Conservation (phyloP, 2,329 filamentous ascomycete species). For the Pezicula neosporulosa region DNA sequence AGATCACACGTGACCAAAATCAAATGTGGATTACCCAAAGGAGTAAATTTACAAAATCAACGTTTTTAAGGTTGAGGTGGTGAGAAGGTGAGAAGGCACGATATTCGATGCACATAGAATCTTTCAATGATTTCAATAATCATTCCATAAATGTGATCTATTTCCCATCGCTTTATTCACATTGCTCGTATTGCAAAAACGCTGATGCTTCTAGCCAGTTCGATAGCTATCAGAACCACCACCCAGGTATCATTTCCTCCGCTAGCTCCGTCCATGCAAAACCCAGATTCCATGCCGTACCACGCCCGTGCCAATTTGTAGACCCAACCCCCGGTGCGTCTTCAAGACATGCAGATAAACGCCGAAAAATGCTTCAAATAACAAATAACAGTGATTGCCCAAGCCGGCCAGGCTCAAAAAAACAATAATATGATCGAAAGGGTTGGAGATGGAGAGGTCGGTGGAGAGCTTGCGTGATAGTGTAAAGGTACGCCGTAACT, state of each 20-base stretch:
- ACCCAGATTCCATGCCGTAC: neutral
- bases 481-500: too few species aligned
- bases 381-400: too few species aligned
- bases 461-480: too few species aligned
- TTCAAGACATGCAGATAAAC: neutral
- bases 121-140: neutral
- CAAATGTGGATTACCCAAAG: neutral
- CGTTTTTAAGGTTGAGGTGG: too few species aligned
- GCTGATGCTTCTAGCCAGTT: neutral
- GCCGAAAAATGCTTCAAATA: neutral
- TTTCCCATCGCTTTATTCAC: neutral
- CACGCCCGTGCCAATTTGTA: neutral
- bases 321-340: neutral
- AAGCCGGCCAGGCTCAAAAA: too few species aligned
- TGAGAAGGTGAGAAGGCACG: too few species aligned
- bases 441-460: too few species aligned
- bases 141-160: neutral
- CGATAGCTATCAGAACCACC: neutral
- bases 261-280: neutral
- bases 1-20: neutral
- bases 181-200: neutral
- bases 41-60: too few species aligned
- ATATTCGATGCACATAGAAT: neutral
- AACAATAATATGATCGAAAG: too few species aligned
- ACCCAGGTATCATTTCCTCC: neutral